These are phyloP conservation scores for Lactarius akahatsu DNA, from an alignment of 768 basidiomycete genomes.

Conservation along the genomic window DNA sequence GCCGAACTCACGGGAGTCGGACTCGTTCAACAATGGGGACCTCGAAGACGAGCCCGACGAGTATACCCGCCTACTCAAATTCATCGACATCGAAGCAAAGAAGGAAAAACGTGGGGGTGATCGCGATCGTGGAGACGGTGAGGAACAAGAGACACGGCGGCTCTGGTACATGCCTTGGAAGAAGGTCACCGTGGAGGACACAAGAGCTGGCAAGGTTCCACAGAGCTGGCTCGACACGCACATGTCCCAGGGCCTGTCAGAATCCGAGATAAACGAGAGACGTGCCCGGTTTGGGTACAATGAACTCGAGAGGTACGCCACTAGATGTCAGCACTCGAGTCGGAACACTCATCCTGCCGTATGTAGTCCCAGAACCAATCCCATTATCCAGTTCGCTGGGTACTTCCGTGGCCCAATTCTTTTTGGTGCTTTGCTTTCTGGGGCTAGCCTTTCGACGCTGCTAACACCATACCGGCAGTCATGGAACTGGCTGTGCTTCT, in stretches of 20 bases:
- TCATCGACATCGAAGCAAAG: slow-evolving; percentile 27
- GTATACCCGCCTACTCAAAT: slow-evolving; percentile 29
- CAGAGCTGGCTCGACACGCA: slow-evolving; percentile 44
- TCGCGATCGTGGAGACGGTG: slow-evolving; percentile 1
- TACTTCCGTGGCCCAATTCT: slow-evolving; percentile 48
- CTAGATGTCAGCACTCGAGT: not conserved
- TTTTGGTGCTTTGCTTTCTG: slow-evolving; percentile 30
- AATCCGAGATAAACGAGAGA: slow-evolving; percentile 38
- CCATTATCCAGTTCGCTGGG: slow-evolving; percentile 43
- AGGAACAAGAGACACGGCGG: slow-evolving; percentile 33
- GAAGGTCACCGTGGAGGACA: slow-evolving; percentile 34
- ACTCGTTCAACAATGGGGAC: not conserved
- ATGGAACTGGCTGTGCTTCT: slow-evolving; percentile 51
- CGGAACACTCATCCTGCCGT: not conserved
- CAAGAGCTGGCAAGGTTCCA: slow-evolving; percentile 38
- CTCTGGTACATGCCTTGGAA: slow-evolving; percentile 51
- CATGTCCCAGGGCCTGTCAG: slow-evolving; percentile 38
- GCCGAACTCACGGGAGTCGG: slow-evolving; percentile 4
- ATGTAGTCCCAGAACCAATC: slow-evolving; percentile 41
- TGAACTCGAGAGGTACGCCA: slow-evolving; percentile 42
- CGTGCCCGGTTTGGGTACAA: slow-evolving; percentile 42
- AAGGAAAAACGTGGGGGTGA: slow-evolving; percentile 21
- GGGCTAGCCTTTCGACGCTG: not conserved
- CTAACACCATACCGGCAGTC: slow-evolving; percentile 28
- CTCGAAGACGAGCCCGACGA: slow-evolving; percentile 25